Percentiles rank a stretch among this genome's conserved stretches.
phyloP scores from a whole-genome alignment of 176 grass and related monocot genomes.

The Chloris gayana region DNA sequence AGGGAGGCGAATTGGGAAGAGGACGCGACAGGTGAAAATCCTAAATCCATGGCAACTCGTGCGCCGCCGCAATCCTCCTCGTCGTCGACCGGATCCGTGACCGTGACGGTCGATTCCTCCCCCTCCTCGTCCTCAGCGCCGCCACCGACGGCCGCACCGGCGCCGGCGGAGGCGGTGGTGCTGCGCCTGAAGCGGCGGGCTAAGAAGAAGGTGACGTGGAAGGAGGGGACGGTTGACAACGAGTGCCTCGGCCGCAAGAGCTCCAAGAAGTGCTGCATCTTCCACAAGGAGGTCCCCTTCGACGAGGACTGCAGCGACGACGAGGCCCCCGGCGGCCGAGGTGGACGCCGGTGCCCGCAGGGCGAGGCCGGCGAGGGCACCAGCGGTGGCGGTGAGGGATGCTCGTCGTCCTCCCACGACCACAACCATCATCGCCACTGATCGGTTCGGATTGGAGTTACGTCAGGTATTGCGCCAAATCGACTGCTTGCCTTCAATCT shows the following conservation, averaged over 20 bases:
- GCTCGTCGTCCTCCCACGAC: constrained; percentile 53
- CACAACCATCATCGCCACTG: constrained; percentile 30
- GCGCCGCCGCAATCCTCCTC: constrained; percentile 13
- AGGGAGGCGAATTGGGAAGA: not conserved
- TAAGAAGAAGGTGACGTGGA: constrained; percentile 97
- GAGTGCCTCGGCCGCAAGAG: constrained; percentile 91
- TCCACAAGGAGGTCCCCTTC: constrained; percentile 92
- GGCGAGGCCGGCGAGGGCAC: constrained; percentile 38
- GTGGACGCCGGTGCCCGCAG: constrained; percentile 13
- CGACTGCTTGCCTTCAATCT: constrained; percentile 1
- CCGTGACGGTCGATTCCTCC: constrained; percentile 53
- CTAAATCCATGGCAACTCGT: constrained; percentile 36
- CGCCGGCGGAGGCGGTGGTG: constrained; percentile 52
- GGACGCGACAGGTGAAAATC: constrained; percentile 10
- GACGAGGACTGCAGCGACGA: constrained; percentile 96
- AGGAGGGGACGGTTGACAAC: constrained; percentile 96
- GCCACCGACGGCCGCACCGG: constrained; percentile 2
- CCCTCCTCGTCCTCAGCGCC: constrained; percentile 32
- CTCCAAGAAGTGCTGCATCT: constrained; percentile 98
- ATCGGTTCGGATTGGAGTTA: constrained; percentile 10
- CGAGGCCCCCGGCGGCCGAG: constrained; percentile 39
- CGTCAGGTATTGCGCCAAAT: constrained; percentile 12
- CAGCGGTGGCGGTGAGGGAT: constrained; percentile 1
- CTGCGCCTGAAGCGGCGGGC: constrained; percentile 69
- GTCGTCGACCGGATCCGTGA: constrained; percentile 52